A percentile compares a stretch with the other conserved stretches of the same genome.
phyloP scores from a whole-genome alignment of 2,329 filamentous ascomycete species.

The Colletotrichum magnum region DNA sequence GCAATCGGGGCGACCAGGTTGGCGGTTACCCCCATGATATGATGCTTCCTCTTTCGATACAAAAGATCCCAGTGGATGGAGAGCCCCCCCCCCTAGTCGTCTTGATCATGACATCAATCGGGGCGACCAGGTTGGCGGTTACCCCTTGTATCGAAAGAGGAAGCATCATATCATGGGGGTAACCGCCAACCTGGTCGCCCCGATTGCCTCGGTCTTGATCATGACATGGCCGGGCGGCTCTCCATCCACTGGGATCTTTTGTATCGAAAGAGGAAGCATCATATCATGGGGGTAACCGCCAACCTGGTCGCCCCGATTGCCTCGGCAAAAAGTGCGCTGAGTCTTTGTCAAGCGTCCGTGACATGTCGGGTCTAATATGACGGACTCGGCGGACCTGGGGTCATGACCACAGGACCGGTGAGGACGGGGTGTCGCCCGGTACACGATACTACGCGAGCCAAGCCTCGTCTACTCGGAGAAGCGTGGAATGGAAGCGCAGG shows the following conservation, averaged over 20 bases:
- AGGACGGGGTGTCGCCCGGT: background rate
- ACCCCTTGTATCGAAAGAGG: no score
- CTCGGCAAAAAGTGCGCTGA: slow-evolving; percentile 9
- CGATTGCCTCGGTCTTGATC: no score
- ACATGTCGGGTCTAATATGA: slow-evolving; percentile 14
- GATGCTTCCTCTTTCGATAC: slow-evolving; percentile 13
- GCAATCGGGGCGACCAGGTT: slow-evolving; percentile 1
- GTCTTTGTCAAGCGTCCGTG: slow-evolving; percentile 8
- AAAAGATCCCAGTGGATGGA: slow-evolving; percentile 6
- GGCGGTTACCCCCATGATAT: slow-evolving; percentile 17
- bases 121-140: no score
- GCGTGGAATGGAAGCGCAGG: background rate
- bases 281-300: slow-evolving; percentile 17
- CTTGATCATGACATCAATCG: slow-evolving; percentile 5
- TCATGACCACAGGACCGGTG: background rate
- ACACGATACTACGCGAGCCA: background rate
- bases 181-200: no score
- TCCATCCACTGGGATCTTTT: slow-evolving; percentile 6
- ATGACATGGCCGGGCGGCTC: slow-evolving; percentile 12
- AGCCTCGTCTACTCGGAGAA: background rate
- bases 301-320: slow-evolving; percentile 1
- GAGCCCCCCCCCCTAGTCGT: slow-evolving; percentile 10
- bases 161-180: no score
- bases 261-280: slow-evolving; percentile 13
- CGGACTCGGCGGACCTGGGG: slow-evolving; percentile 4